Conservation (phyloP, 2,329 filamentous ascomycete genomes). For the Emydomyces testavorans region DNA sequence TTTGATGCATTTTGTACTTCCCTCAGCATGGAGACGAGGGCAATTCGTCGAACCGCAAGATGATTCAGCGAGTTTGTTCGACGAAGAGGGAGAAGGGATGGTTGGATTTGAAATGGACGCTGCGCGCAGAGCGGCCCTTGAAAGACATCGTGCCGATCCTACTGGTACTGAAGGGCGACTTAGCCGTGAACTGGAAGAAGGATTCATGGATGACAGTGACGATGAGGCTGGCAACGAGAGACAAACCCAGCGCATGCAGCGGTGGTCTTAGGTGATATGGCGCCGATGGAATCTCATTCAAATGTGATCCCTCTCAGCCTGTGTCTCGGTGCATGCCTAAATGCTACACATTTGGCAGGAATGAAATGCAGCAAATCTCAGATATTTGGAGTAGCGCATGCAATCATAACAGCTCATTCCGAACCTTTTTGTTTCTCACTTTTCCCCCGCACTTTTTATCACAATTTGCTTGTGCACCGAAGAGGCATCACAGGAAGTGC, state of each 20-base stretch:
- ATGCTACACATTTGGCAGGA: not conserved
- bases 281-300: not conserved
- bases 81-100: constrained; percentile 51
- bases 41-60: constrained; percentile 31
- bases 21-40: constrained; percentile 39
- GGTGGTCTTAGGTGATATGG: not conserved
- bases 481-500: not conserved
- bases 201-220: constrained; percentile 62
- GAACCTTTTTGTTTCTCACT: not conserved
- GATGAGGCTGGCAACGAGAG: constrained; percentile 37
- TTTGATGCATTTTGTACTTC: constrained; percentile 36
- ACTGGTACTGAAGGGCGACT: constrained; percentile 44
- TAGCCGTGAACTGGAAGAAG: constrained; percentile 68
- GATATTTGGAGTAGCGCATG: not conserved
- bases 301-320: not conserved
- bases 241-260: not conserved
- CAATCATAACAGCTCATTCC: not conserved
- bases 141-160: constrained; percentile 34
- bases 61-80: constrained; percentile 49
- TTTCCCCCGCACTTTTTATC: not conserved
- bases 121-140: constrained; percentile 34
- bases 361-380: not conserved
- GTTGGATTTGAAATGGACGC: constrained; percentile 44
- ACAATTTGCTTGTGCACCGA: not conserved
- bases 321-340: not conserved